A percentile compares a stretch with the other conserved stretches of the same genome.
These are phyloP conservation scores for Hydnum rufescens DNA, from an alignment of 768 basidiomycete genomes.

Conservation along the genomic window DNA sequence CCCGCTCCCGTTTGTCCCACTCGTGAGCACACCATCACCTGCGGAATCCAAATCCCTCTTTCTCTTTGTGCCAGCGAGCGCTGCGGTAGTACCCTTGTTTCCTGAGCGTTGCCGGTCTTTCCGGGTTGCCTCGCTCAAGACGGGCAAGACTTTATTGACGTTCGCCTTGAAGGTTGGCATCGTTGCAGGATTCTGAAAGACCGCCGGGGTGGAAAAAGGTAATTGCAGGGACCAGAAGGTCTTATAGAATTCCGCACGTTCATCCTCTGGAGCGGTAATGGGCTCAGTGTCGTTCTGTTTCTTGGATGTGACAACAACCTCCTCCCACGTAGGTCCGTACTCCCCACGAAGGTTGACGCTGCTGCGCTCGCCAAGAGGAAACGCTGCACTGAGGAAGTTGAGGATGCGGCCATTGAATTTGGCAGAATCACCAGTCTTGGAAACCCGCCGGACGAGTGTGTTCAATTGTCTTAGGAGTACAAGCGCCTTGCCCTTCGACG, in stretches of 20 bases:
- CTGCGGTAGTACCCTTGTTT: conserved; percentile 25
- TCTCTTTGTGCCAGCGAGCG: conserved; percentile 17
- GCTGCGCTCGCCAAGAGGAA: conserved; percentile 73
- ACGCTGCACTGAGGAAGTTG: conserved; percentile 68
- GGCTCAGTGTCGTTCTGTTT: conserved; percentile 10
- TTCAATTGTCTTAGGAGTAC: conserved; percentile 69
- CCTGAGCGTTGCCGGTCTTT: conserved; percentile 84
- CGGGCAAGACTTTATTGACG: conserved; percentile 51
- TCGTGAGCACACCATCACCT: conserved; percentile 22
- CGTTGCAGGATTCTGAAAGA: conserved; percentile 36
- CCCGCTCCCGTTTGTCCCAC: background rate
- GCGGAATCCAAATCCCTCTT: conserved; percentile 37
- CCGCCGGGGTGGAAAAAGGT: conserved; percentile 60
- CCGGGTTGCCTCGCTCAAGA: conserved; percentile 69
- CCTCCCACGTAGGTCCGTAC: conserved; percentile 53
- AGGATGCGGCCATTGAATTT: conserved; percentile 80
- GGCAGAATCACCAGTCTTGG: conserved; percentile 68
- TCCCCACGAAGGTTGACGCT: conserved; percentile 85
- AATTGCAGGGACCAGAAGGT: conserved; percentile 82
- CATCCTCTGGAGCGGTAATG: conserved; percentile 14
- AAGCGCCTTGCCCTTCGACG: conserved; percentile 76
- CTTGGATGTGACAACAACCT: conserved; percentile 16
- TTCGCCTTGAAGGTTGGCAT: conserved; percentile 50
- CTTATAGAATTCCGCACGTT: conserved; percentile 69
- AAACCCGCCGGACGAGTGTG: conserved; percentile 67